Percentiles rank a stretch among this genome's conserved stretches.
Evolutionary conservation across 2,329 filamentous ascomycete species (phyloP).

Genomic region (Colletotrichum tamarilloi): DNA sequence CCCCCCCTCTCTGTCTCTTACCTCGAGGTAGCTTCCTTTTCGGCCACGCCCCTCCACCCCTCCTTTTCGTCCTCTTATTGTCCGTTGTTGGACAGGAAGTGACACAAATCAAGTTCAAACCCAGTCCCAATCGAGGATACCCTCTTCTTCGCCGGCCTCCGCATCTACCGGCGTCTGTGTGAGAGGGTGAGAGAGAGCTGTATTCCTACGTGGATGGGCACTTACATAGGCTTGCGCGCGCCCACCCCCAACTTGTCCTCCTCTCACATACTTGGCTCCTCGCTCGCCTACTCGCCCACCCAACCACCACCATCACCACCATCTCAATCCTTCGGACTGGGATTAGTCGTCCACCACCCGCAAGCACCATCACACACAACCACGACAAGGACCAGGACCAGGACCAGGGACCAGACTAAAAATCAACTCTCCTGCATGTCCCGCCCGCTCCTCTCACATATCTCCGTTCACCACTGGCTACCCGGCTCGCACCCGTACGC

Average conservation of each 20-base stretch:
- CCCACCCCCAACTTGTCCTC: constrained; percentile 4
- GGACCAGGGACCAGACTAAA: constrained; percentile 7
- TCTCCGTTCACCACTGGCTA: constrained; percentile 9
- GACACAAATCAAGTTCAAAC: constrained; percentile 9
- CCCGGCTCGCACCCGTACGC: constrained; percentile 8
- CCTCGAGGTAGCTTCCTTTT: neutral
- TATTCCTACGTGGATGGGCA: neutral
- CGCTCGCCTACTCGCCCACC: constrained; percentile 5
- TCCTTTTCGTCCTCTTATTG: neutral
- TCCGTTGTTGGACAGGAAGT: constrained; percentile 19
- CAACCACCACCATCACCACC: neutral
- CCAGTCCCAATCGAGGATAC: neutral
- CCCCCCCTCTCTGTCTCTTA: neutral
- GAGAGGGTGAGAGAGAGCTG: neutral
- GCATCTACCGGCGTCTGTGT: neutral
- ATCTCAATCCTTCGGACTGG: neutral
- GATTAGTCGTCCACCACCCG: neutral
- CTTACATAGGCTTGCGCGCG: constrained; percentile 25
- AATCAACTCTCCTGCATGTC: constrained; percentile 28
- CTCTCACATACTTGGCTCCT: neutral
- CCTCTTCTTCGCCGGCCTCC: neutral
- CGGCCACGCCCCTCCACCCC: neutral
- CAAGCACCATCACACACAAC: constrained; percentile 7
- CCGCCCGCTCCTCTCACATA: constrained; percentile 23
- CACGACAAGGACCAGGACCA: neutral